Evolutionary conservation across 257 asterid species (phyloP).

Genomic region (Gentiana macrophylla): DNA sequence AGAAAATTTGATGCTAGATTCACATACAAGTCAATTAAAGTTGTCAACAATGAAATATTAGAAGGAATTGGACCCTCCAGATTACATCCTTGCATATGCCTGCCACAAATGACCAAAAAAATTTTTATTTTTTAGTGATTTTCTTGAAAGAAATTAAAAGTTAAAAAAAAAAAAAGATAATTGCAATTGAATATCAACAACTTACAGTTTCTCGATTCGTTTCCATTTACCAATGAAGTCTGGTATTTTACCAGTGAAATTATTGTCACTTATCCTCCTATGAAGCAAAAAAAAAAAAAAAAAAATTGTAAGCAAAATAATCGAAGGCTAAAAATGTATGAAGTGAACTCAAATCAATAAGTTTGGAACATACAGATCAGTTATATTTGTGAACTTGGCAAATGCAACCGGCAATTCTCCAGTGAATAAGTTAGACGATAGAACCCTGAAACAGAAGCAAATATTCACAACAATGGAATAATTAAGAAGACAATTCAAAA

Average conservation of each 20-base stretch:
- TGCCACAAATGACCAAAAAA: conserved; percentile 12
- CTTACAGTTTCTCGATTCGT: conserved; percentile 73
- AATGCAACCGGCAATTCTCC: conserved; percentile 53
- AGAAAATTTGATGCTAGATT: background rate
- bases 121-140: background rate
- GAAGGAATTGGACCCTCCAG: conserved; percentile 89
- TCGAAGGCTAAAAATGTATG: background rate
- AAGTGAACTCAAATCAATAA: too few species aligned
- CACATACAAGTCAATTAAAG: conserved; percentile 67
- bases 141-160: background rate
- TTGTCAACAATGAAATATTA: conserved; percentile 51
- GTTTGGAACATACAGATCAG: conserved; percentile 52
- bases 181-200: background rate
- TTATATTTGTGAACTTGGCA: conserved; percentile 52
- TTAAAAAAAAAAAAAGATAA: background rate
- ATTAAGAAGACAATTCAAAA: background rate
- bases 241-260: conserved; percentile 83
- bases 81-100: conserved; percentile 91
- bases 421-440: conserved; percentile 67
- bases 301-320: background rate
- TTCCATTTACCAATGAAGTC: conserved; percentile 75
- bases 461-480: conserved; percentile 7
- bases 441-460: conserved; percentile 28
- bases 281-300: background rate
- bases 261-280: conserved; percentile 87